Evolutionary conservation across 1,139 yeast genomes (phyloP), one percentile per base, ranked within the genome.

Genomic region (Debaryomyces subglobosus): DNA sequence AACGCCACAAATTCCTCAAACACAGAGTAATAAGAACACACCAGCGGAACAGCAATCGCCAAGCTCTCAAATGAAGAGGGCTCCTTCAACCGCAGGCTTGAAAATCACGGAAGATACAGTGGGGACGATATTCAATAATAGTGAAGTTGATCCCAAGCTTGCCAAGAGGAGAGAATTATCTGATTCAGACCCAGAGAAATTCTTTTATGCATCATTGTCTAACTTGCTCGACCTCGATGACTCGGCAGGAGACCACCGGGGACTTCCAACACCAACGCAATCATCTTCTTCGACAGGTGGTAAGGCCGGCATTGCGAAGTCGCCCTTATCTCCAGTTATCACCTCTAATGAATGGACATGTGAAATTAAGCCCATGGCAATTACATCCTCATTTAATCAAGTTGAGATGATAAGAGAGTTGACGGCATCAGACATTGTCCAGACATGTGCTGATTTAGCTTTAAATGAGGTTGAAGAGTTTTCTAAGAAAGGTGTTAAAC

Each of bases 171-270:
- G 81, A 45, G 81, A 77, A 44, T 68, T 81, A 46, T 76, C 80
- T 1, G 62, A 61, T 44, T 56, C 62, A 23, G 80, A 81, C 55
- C 81, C 85, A 0, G 75, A 77, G 46, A 67, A 68, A 50, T 81
- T 79, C 60, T 78, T 81, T 59, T 68, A 76, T 46, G 78, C 82
- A 0, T 72, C 84, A 1, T 65, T 81, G 51, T 74, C 81, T 9
- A 81, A 81, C 57, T 65, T 79, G 36, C 65, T 81, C 50, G 81
- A 77, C 42, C 57, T 81, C 41, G 77, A 74, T 21, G 79, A 74
- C 21, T 64, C 69, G 23, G 67, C 69, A 18, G 69, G 70, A 5
- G 54, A 50, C 13, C 5, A 64, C 62, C 49, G 44, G 43, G 49
- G 45, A 51, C 54, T 72, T 41, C 71, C 75, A 9, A 71, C 77